Evolutionary conservation across 768 basidiomycete genomes (phyloP).

Genomic region (Holtermanniella nyarrowii): DNA sequence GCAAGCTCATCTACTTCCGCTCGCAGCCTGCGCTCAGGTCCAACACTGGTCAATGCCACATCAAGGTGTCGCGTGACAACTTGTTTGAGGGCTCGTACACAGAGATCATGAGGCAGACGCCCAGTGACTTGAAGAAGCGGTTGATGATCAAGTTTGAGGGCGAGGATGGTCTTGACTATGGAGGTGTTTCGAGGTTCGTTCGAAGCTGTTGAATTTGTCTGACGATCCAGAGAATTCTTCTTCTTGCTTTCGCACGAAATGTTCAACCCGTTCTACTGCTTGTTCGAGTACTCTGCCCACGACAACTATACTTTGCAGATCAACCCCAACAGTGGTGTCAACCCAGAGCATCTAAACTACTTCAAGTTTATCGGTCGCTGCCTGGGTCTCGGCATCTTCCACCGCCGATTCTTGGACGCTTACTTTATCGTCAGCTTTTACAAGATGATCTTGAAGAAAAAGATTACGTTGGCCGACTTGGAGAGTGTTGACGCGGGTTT

Average conservation of each 20-base stretch:
- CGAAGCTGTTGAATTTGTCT: background rate
- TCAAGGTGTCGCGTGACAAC: constrained; percentile 94
- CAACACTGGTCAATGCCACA: constrained; percentile 97
- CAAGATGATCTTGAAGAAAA: constrained; percentile 99
- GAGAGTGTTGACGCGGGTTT: constrained; percentile 95
- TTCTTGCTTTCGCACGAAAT: constrained; percentile 99
- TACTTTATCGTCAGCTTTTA: constrained; percentile 99
- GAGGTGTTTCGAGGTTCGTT: constrained; percentile 82
- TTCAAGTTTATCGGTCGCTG: constrained; percentile 99
- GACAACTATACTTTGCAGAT: constrained; percentile 99
- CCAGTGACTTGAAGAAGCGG: constrained; percentile 95
- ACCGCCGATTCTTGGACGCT: constrained; percentile 94
- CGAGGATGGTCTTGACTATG: constrained; percentile 97
- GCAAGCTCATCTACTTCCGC: constrained; percentile 99
- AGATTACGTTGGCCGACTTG: constrained; percentile 82
- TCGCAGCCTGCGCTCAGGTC: constrained; percentile 96
- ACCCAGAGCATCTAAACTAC: constrained; percentile 98
- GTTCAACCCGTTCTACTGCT: constrained; percentile 99
- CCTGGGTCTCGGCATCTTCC: constrained; percentile 94
- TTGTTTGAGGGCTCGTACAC: constrained; percentile 99
- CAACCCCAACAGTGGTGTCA: constrained; percentile 94
- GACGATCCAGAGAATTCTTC: constrained; percentile 79
- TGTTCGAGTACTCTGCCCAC: constrained; percentile 99
- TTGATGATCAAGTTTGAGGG: constrained; percentile 99
- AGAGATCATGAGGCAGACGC: constrained; percentile 95